Percentiles rank a stretch among this genome's conserved stretches.
These are phyloP conservation scores for Talaromyces adpressus DNA, from an alignment of 495 filamentous ascomycete genomes.

Conservation along the genomic window DNA sequence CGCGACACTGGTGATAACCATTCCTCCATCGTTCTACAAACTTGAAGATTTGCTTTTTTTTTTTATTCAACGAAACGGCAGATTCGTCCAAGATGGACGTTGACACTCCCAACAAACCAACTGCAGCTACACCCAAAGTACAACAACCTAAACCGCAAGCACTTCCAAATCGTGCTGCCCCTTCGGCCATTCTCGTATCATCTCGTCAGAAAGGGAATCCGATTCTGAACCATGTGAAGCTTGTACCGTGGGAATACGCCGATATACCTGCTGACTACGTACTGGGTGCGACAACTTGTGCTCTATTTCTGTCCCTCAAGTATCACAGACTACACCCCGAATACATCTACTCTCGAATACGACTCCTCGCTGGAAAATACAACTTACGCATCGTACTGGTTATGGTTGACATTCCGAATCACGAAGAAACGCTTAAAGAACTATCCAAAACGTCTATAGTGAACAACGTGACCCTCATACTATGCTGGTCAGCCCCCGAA, in stretches of 20 bases:
- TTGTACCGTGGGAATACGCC: constrained; percentile 92
- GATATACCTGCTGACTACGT: constrained; percentile 93
- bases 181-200: constrained; percentile 79
- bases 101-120: constrained; percentile 15
- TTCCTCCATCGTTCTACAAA: background rate
- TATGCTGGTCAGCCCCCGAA: constrained; percentile 91
- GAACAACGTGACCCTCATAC: constrained; percentile 84
- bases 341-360: constrained; percentile 92
- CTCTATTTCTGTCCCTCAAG: constrained; percentile 88
- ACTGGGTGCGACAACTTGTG: constrained; percentile 80
- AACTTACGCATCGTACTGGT: constrained; percentile 75
- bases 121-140: constrained; percentile 42
- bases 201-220: constrained; percentile 91
- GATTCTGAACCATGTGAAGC: constrained; percentile 71
- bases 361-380: constrained; percentile 71
- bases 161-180: constrained; percentile 57
- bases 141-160: constrained; percentile 85
- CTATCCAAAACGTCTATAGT: constrained; percentile 83
- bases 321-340: constrained; percentile 97
- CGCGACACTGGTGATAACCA: background rate
- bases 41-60: background rate
- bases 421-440: constrained; percentile 72
- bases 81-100: constrained; percentile 42
- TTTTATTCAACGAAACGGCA: background rate
- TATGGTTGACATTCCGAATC: constrained; percentile 89